Base-by-base conservation (phyloP, 768 basidiomycete species). In the Trametes maxima region DNA sequence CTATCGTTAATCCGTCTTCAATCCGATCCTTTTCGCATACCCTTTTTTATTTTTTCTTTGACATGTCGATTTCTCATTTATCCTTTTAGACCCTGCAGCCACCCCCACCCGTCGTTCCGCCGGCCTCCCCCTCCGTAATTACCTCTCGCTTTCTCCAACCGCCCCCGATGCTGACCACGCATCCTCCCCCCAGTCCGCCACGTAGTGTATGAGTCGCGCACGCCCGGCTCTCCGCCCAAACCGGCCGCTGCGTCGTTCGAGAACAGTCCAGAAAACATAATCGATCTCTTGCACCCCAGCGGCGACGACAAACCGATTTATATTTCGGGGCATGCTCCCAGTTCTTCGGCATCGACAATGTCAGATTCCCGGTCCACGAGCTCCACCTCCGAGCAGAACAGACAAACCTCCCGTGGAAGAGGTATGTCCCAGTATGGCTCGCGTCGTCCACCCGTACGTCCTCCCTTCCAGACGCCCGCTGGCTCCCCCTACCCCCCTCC, bases 261-360 rank as follows among this genome's bases (percentile, higher is more conserved):
- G 69, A 67, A 67, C 52, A 45, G 40, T 59, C 66, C 62, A 65
- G 66, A 70, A 64, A 59, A 54, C 57, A 59, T 63, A 25, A 47
- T 65, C 64, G 64, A 68, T 59, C 59, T 53, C 49, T 44, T 47
- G 40, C 53, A 49, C 43, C 24, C 44, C 28, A 33, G 28, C 52
- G 21, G 35, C 48, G 37, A 62, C 46, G 40, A 55, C 51, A 44
- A 51, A 24, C 39, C 63, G 52, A 28, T 47, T 55, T 62, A 65
- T 59, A 66, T 50, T 50, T 42, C 69, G 62, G 51, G 65, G 43
- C 24, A 69, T 67, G 68, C 67, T 25, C 43, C 54, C 59, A 52
- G 37, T 12, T 35, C 50, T 39, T 5, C 22, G 21, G 56, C 47
- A 45, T 59, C 62, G 63, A 71, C 53, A 49, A 71, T 71, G 70